Base-by-base conservation (phyloP, 129 eudicot genomes). In the Glebionis coronaria region DNA sequence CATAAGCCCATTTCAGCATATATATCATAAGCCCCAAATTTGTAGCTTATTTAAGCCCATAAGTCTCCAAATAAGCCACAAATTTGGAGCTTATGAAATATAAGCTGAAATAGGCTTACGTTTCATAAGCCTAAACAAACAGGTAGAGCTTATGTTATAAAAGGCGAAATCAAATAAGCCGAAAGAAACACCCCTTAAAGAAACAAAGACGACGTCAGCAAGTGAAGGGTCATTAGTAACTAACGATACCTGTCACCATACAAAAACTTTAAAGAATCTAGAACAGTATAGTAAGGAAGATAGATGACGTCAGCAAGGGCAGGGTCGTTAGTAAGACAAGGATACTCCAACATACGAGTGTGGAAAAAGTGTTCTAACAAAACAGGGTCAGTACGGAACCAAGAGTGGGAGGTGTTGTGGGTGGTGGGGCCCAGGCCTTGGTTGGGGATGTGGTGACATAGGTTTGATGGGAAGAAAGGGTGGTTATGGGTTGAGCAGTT, bases 391-490 rank as follows among this genome's bases (percentile, higher is more conserved):
- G 97, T 86, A 3, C 99, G 78, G 82, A 76, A 93, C 99, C 99
- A 93, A 23, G 88, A 78, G 79, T 76, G 90, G 20, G 98, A 82
- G 25, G 72, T 65, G 83, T 84, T 86, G 90, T 93, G 95, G 28
- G 98, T 93, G 61, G 84, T 88, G 12, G 52, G 76, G 29, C 98
- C 98, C 54, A 93, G 91, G 73, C 95, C 96, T 49, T 92, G 96
- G 73, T 92, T 88, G 66, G 90, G 11, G 52, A 72, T 65, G 71
- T 77, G 82, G 5, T 91, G 85, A 60, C 96, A 92, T 80, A 88
- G 79, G 66, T 82, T 21, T 56, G 62, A 71, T 35, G 42, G 9
- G 80, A 38, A 72, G 53, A 89, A 70, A 0, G 82, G 85, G 75
- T 79, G 82, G 76, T n/a, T n/a, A n/a, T 72, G 69, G 58, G 42